Base-by-base conservation (phyloP, 2,329 filamentous ascomycete species). In the Ceratocystis eucalypticola region DNA sequence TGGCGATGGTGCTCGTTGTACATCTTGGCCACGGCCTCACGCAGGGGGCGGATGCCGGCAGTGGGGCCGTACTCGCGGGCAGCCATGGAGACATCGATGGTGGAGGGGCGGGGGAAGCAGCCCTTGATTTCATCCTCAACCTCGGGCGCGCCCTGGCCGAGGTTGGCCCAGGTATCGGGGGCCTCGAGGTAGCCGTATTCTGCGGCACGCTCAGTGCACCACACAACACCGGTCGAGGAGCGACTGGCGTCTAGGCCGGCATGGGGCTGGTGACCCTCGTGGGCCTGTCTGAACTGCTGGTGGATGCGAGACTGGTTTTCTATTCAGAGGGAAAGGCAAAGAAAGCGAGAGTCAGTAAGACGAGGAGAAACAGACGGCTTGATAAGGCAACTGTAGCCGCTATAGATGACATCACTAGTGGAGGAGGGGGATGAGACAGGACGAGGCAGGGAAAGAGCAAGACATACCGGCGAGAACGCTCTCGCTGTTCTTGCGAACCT, bases 1-100 rank as follows among this genome's bases (percentile, higher is more conserved):
- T 93, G 79, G 70, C 93, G 86, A 73, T 96, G 93, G 76, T 93
- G 89, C 75, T 88, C 88, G 73, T 97, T 97, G 82, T 97, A 97
- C 69, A 97, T 82, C 68, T 86, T 85, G 67, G 93, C 93, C 57
- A 97, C 91, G 20, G 93, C 93, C 73, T 91, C 88, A 71, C 93
- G 83, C 70, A 97, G 80, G 30, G 90, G 87, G 78, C 91, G 93
- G 80, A 96, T 97, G 72, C 93, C 93, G 48, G 93, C 91, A 4
- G 92, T 96, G 37, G 93, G 93, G 46, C 91, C 88, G 76, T 97
- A 97, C 76, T 97, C 93, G 73, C 92, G 82, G 50, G 88, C 88
- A 69, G 85, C 85, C 72, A 90, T 83, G 70, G 83, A 86, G 72
- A 96, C 83, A 71, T 94, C 85, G 71, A 96, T 89, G 55, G 80